A percentile compares a stretch with the other conserved stretches of the same genome.
Evolutionary conservation across 2,329 filamentous ascomycete species (phyloP).

Genomic region (Colletotrichum sp.): DNA sequence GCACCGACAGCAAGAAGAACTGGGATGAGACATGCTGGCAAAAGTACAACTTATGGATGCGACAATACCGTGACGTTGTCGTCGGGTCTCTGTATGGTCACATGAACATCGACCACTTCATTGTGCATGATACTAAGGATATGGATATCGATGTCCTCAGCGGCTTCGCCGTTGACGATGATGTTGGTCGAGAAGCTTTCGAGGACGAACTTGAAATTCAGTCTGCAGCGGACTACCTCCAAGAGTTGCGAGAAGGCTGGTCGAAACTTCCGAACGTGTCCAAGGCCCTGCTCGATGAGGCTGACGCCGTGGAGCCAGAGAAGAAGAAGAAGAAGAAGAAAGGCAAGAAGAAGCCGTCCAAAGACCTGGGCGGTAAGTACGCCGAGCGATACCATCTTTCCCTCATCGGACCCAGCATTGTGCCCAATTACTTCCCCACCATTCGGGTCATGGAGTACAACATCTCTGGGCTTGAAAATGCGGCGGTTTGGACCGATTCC

Average conservation of each 20-base stretch:
- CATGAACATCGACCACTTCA: slow-evolving; percentile 99
- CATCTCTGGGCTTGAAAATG: slow-evolving; percentile 73
- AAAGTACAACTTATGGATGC: slow-evolving; percentile 90
- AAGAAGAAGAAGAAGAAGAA: slow-evolving; percentile 40
- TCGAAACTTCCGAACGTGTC: slow-evolving; percentile 69
- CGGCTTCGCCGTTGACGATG: slow-evolving; percentile 26
- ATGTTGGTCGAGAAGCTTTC: slow-evolving; percentile 38
- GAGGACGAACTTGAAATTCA: slow-evolving; percentile 63
- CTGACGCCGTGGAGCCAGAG: slow-evolving; percentile 22
- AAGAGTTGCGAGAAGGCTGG: slow-evolving; percentile 81
- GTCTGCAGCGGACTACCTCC: slow-evolving; percentile 81
- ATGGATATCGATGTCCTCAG: slow-evolving; percentile 63
- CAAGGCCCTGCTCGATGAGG: slow-evolving; percentile 6
- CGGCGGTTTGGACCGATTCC: slow-evolving; percentile 49
- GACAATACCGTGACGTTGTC: slow-evolving; percentile 90
- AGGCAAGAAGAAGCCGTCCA: slow-evolving; percentile 57
- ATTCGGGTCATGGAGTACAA: slow-evolving; percentile 96
- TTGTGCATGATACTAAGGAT: slow-evolving; percentile 84
- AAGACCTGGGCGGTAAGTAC: slow-evolving; percentile 75
- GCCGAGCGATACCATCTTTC: slow-evolving; percentile 86
- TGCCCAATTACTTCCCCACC: slow-evolving; percentile 92
- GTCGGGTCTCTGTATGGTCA: slow-evolving; percentile 84
- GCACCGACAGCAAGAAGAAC: slow-evolving; percentile 80
- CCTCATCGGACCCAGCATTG: slow-evolving; percentile 83
- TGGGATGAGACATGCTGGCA: slow-evolving; percentile 99